These are phyloP conservation scores for Saccharomyces eubayanus DNA, from an alignment of 805 yeast genomes.

Conservation along the genomic window DNA sequence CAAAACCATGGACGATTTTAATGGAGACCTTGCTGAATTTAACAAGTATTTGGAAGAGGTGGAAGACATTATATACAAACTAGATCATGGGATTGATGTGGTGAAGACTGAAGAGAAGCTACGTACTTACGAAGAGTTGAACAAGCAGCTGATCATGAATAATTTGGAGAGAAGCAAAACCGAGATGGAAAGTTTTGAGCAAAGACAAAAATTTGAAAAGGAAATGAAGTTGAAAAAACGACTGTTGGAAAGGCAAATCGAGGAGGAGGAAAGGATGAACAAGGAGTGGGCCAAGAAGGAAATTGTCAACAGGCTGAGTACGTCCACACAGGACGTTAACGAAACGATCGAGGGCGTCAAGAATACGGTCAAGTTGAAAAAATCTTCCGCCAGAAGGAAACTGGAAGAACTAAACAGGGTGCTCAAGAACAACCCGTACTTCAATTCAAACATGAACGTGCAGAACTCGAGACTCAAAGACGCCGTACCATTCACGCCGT, in stretches of 20 bases:
- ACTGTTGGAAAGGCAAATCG: slow-evolving; percentile 54
- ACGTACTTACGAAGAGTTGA: slow-evolving; percentile 60
- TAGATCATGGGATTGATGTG: slow-evolving; percentile 60
- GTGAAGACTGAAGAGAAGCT: slow-evolving; percentile 61
- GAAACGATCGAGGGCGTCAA: slow-evolving; percentile 46
- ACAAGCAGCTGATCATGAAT: slow-evolving; percentile 65
- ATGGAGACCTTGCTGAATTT: slow-evolving; percentile 43
- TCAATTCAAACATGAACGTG: slow-evolving; percentile 13
- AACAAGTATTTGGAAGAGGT: slow-evolving; percentile 77
- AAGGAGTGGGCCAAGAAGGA: slow-evolving; percentile 50
- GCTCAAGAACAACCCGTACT: slow-evolving; percentile 31
- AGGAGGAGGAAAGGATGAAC: slow-evolving; percentile 48
- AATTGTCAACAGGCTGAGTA: slow-evolving; percentile 44
- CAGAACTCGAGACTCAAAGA: slow-evolving; percentile 24
- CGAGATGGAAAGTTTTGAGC: slow-evolving; percentile 57
- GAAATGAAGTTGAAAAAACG: slow-evolving; percentile 47
- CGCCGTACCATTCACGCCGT: slow-evolving; percentile 79
- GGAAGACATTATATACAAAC: slow-evolving; percentile 71
- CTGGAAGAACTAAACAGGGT: slow-evolving; percentile 35
- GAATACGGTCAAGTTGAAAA: slow-evolving; percentile 45
- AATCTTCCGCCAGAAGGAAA: slow-evolving; percentile 56
- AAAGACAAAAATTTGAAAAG: slow-evolving; percentile 59
- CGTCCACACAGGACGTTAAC: slow-evolving; percentile 28
- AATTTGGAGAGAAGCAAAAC: slow-evolving; percentile 67
- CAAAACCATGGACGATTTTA: slow-evolving; percentile 69